These are phyloP conservation scores for Coprinopsis marcescibilis DNA, from an alignment of 768 basidiomycete species.

Conservation along the genomic window DNA sequence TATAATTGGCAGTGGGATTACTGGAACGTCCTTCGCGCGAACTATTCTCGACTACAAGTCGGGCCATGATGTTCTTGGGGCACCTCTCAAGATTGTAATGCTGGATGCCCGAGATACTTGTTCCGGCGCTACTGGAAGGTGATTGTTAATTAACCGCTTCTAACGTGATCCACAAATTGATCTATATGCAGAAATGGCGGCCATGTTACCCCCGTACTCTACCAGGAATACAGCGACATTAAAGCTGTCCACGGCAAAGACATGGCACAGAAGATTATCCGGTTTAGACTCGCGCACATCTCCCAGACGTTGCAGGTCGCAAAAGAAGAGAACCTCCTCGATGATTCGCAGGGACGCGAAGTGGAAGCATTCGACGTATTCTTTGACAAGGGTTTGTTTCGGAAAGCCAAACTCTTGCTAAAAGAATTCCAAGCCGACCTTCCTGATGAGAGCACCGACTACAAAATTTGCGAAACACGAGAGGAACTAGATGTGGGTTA, in stretches of 20 bases:
- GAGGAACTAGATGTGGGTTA: slow-evolving; percentile 25
- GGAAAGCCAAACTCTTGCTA: slow-evolving; percentile 38
- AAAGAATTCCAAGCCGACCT: slow-evolving; percentile 42
- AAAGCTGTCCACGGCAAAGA: slow-evolving; percentile 40
- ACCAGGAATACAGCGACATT: slow-evolving; percentile 49
- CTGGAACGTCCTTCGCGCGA: slow-evolving; percentile 57
- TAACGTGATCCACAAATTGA: not conserved
- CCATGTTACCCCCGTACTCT: slow-evolving; percentile 55
- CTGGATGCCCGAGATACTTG: slow-evolving; percentile 78
- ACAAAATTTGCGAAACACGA: slow-evolving; percentile 26
- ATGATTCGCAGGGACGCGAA: slow-evolving; percentile 49
- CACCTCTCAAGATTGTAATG: slow-evolving; percentile 50
- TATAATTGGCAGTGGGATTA: slow-evolving; percentile 74
- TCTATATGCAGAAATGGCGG: slow-evolving; percentile 54
- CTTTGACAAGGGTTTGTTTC: slow-evolving; percentile 35
- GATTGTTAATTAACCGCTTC: not conserved
- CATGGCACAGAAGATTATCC: slow-evolving; percentile 46
- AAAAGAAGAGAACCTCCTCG: slow-evolving; percentile 45
- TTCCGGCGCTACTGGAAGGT: slow-evolving; percentile 72
- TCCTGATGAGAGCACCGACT: slow-evolving; percentile 38
- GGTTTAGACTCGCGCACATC: slow-evolving; percentile 59
- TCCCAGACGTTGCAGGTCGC: slow-evolving; percentile 42
- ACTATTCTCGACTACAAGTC: slow-evolving; percentile 37
- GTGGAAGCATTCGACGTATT: slow-evolving; percentile 59
- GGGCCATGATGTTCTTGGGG: slow-evolving; percentile 16